phyloP scores from a whole-genome alignment of 768 basidiomycete genomes.

The Amylocystis lapponica region DNA sequence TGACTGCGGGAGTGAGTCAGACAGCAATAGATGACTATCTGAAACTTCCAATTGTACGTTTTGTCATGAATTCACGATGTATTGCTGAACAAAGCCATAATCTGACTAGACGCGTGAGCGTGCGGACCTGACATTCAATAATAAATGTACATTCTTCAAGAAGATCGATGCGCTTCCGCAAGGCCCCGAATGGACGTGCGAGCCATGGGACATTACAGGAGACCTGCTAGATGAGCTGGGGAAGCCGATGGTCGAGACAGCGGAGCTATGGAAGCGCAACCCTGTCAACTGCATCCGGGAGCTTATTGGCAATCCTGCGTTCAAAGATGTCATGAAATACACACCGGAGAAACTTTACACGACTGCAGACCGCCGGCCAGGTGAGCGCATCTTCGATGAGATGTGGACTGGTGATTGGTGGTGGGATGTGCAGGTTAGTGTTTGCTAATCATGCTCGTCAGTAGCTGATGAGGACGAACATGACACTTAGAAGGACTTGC shows the following conservation, averaged over 20 bases:
- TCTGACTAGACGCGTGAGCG: too few relatives aligned
- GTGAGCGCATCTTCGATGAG: conserved; percentile 32
- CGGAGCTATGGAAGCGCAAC: too few relatives aligned
- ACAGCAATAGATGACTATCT: conserved; percentile 20
- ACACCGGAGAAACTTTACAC: too few relatives aligned
- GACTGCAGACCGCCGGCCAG: too few relatives aligned
- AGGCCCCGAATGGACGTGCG: conserved; percentile 12
- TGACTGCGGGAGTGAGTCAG: conserved; percentile 11
- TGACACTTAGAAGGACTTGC: conserved; percentile 11
- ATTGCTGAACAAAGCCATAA: too few relatives aligned
- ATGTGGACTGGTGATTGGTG: conserved; percentile 51
- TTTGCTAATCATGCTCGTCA: background rate
- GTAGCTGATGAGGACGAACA: background rate
- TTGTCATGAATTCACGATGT: too few relatives aligned
- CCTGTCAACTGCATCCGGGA: conserved; percentile 32
- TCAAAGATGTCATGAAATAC: conserved; percentile 22
- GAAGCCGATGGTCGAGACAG: conserved; percentile 27
- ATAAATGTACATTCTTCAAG: conserved; percentile 13
- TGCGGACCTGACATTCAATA: conserved; percentile 18
- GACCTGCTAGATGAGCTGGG: conserved; percentile 11
- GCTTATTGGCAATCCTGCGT: conserved; percentile 30
- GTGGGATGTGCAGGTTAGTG: conserved; percentile 40
- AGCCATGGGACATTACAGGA: conserved; percentile 9
- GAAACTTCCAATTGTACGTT: conserved; percentile 14
- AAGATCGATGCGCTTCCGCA: conserved; percentile 16